phyloP scores from a whole-genome alignment of 345 rosid species.

The Salix viminalis region DNA sequence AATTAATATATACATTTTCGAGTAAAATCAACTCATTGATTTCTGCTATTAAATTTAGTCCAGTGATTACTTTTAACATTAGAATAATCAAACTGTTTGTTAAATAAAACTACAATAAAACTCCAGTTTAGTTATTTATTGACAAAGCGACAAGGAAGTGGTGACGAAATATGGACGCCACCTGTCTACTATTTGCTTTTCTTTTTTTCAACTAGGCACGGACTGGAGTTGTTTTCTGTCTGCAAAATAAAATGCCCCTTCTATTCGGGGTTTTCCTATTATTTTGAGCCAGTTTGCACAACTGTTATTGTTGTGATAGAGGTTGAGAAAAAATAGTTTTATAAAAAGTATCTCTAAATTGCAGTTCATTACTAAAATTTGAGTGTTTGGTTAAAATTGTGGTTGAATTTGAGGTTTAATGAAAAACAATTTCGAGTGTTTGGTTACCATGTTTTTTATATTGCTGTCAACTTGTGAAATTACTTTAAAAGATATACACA shows the following conservation, averaged over 20 bases:
- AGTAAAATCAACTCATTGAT: too few relatives aligned
- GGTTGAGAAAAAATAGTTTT: too few relatives aligned
- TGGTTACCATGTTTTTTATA: too few relatives aligned
- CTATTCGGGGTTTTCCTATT: constrained; percentile 6
- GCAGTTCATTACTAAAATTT: too few relatives aligned
- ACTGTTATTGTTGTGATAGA: too few relatives aligned
- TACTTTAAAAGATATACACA: too few relatives aligned
- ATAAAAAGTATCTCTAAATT: rapidly evolving
- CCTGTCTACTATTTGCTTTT: neutral
- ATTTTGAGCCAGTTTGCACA: neutral
- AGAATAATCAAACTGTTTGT: neutral
- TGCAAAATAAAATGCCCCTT: neutral
- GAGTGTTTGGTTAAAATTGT: too few relatives aligned
- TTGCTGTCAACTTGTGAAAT: too few relatives aligned
- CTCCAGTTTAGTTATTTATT: constrained; percentile 25
- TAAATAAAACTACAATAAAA: neutral
- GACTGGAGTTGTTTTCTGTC: neutral
- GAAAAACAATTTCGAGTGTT: too few relatives aligned
- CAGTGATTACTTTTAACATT: neutral
- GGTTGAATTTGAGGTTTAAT: too few relatives aligned
- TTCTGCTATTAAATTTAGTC: neutral
- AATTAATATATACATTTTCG: too few relatives aligned
- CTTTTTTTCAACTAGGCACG: neutral
- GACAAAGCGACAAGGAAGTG: constrained; percentile 24
- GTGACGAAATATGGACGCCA: neutral